Evolutionary conservation across 306 rosid species (phyloP).

Genomic region (Ammopiptanthus mongolicus): DNA sequence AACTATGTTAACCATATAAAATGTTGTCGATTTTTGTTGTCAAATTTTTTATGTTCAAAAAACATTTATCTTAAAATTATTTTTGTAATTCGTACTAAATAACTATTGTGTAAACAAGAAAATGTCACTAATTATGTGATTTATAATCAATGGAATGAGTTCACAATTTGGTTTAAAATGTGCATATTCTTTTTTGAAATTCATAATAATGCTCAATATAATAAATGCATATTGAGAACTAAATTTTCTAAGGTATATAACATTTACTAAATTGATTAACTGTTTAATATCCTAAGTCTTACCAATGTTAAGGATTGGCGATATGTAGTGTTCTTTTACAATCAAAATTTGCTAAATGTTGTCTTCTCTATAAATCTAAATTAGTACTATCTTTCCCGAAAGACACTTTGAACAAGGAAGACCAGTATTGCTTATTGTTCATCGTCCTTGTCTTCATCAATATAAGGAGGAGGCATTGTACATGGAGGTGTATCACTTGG

Average conservation of each 20-base stretch:
- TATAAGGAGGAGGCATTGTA: constrained; percentile 13
- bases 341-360: background rate
- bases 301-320: background rate
- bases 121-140: background rate
- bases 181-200: background rate
- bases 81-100: too few species aligned
- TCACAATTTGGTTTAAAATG: background rate
- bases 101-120: background rate
- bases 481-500: constrained; percentile 27
- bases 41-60: too few species aligned
- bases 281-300: background rate
- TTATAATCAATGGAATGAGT: too few species aligned
- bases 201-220: background rate
- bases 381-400: too few species aligned
- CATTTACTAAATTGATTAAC: background rate
- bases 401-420: background rate
- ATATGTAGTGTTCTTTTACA: background rate
- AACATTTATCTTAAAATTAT: too few species aligned
- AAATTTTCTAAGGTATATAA: background rate
- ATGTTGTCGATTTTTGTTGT: too few species aligned
- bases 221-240: background rate
- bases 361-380: background rate
- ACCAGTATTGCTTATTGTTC: background rate
- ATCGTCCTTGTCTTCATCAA: background rate
- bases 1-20: too few species aligned